Conservation (phyloP, 2,329 filamentous ascomycete species). For the Beauveria bassiana region DNA sequence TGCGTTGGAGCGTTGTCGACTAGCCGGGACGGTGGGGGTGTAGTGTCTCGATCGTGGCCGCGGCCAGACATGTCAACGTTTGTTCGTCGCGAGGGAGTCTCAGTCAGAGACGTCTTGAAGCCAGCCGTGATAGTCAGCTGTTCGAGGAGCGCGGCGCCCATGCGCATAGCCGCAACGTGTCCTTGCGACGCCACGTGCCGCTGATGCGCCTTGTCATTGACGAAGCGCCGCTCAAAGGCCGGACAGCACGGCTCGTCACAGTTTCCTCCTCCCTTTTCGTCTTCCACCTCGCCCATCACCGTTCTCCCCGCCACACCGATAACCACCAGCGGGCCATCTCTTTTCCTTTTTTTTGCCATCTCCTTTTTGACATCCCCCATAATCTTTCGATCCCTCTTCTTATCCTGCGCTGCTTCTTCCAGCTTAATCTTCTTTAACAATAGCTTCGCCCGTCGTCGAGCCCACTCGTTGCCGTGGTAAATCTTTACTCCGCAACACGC, state of each 20-base stretch:
- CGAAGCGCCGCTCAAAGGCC: not conserved
- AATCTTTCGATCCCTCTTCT: not conserved
- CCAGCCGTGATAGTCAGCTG: not conserved
- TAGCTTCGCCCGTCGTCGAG: not conserved
- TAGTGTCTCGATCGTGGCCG: not conserved
- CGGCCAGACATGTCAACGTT: not conserved
- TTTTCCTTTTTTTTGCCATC: not conserved
- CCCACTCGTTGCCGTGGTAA: not conserved
- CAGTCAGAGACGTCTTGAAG: too few species aligned
- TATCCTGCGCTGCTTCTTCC: not conserved
- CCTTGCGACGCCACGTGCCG: not conserved
- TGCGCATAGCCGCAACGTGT: not conserved
- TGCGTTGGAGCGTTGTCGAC: not conserved
- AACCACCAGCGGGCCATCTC: too few species aligned
- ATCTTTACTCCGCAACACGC: not conserved
- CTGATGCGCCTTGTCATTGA: not conserved
- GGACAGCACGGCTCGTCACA: conserved; percentile 2
- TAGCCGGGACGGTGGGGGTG: not conserved
- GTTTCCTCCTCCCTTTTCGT: not conserved
- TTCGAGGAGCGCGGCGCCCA: not conserved
- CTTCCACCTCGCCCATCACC: not conserved
- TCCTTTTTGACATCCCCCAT: not conserved
- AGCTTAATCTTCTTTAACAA: not conserved
- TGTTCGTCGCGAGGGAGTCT: not conserved
- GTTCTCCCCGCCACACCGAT: not conserved